Evolutionary conservation across 495 filamentous ascomycete species (phyloP).

Genomic region (Recurvomyces mirabilis): DNA sequence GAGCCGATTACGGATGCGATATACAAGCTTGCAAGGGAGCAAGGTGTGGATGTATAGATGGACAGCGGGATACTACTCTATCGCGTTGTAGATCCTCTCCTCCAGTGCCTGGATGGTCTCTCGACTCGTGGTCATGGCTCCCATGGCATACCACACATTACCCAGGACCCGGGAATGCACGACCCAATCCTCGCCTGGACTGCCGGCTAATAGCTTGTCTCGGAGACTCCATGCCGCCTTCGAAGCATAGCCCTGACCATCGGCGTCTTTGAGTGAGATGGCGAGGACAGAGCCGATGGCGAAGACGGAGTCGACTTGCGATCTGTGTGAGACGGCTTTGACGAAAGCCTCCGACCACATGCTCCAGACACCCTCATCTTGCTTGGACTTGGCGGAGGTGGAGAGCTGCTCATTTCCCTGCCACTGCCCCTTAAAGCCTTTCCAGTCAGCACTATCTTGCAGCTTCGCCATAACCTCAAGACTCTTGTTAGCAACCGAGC

Average conservation of each 20-base stretch:
- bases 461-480: conserved; percentile 45
- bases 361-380: conserved; percentile 45
- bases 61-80: too few relatives aligned
- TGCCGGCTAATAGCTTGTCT: conserved; percentile 34
- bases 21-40: conserved; percentile 15
- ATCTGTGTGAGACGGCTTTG: conserved; percentile 39
- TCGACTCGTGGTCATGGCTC: conserved; percentile 45
- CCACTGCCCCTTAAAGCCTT: conserved; percentile 38
- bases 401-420: not conserved
- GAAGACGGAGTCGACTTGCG: conserved; percentile 50
- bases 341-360: conserved; percentile 52
- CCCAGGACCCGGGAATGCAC: conserved; percentile 65
- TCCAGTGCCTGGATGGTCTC: conserved; percentile 13
- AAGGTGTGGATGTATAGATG: conserved; percentile 14
- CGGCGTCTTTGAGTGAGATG: conserved; percentile 43
- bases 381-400: not conserved
- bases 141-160: conserved; percentile 70
- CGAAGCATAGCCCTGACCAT: conserved; percentile 50
- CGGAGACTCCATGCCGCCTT: conserved; percentile 52
- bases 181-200: conserved; percentile 33
- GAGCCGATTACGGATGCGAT: conserved; percentile 38
- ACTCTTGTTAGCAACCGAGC: conserved; percentile 53
- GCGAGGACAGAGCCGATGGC: conserved; percentile 61
- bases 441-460: conserved; percentile 42
- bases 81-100: conserved; percentile 12